These are phyloP conservation scores for Lolium multiflorum DNA, from an alignment of 176 grass and related monocot genomes.

Conservation along the genomic window DNA sequence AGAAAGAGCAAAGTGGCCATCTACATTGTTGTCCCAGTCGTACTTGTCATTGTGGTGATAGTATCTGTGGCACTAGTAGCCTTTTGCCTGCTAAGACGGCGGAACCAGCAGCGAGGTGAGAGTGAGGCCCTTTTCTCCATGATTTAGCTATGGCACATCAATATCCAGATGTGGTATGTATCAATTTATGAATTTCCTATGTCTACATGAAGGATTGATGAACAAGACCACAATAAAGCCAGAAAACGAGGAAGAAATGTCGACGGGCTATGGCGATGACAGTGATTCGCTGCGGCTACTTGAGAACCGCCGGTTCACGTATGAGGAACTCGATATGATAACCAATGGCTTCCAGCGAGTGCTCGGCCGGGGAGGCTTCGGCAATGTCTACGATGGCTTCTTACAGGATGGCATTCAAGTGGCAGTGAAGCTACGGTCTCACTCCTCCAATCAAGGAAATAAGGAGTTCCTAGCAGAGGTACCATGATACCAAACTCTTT, in stretches of 20 bases:
- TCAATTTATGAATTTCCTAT: neutral
- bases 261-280: neutral
- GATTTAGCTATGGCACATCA: neutral
- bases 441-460: neutral
- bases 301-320: neutral
- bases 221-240: neutral
- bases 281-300: neutral
- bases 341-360: neutral
- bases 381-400: neutral
- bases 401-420: neutral
- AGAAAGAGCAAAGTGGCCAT: conserved; percentile 7
- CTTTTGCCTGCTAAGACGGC: neutral
- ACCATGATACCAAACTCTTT: neutral
- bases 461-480: neutral
- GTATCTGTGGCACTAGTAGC: neutral
- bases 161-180: neutral
- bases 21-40: neutral
- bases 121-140: neutral
- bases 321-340: neutral
- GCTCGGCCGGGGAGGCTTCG: neutral
- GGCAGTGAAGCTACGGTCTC: neutral
- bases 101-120: conserved; percentile 6
- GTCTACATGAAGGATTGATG: neutral
- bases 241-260: neutral
- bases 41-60: neutral